Evolutionary conservation across 805 yeast genomes (phyloP), one percentile per base, ranked within the genome.

Genomic region (Yarrowia sp.): DNA sequence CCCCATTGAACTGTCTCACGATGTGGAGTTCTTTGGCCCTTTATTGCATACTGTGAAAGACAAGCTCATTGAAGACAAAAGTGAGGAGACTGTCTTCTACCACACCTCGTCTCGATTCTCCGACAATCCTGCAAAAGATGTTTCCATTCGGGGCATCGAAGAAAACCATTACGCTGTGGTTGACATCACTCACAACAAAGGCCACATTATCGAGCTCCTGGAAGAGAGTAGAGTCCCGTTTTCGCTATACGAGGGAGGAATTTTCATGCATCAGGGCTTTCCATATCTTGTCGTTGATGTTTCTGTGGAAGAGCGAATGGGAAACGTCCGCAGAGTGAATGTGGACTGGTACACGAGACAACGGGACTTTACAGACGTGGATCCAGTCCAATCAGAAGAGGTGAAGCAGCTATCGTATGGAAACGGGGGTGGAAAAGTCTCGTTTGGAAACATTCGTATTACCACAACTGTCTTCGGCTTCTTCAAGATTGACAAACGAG

Each of bases 331-430:
- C 70, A 77, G 97, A 61, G 97, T 92, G 0, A 87, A 88, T 70
- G 99, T 95, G 16, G 97, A 93, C 68, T 95, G 98, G 98, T 82
- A 85, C 0, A 95, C 99, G 0, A 81, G 82, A 52, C 98, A 93
- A 72, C 79, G 99, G 65, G 99, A 95, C 74, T 95, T 82, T 70
- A 90, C 97, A 0, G 96, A 95, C 74, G 89, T 95, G 9, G 98
- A 95, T 73, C 98, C 99, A 0, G 74, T 81, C 38, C 71, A 68
- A 67, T 71, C 66, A 24, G 69, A 48, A 67, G 72, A 36, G 40
- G 73, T 59, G 76, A 65, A 62, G 9, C 22, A 28, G 14, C 54
- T 66, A 4, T 44, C 30, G 11, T 19, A 63, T 16, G 66, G 35
- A 12, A 35, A 52, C 9, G 41, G 61, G 4, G 61, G 64, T 1